These are phyloP conservation scores for Przewalskia tangutica DNA, from an alignment of 257 asterid species.

Conservation along the genomic window DNA sequence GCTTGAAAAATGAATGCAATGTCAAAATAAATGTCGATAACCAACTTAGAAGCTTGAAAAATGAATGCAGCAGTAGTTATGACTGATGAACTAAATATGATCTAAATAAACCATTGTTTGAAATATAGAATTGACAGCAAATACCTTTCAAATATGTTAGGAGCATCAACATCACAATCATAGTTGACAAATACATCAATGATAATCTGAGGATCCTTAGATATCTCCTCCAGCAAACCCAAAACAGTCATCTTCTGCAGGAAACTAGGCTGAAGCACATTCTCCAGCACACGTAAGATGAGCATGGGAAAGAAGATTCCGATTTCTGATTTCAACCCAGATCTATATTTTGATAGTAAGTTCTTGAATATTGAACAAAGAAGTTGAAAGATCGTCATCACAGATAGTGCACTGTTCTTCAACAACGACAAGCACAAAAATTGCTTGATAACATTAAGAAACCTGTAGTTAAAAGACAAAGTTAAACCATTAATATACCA, in stretches of 20 bases:
- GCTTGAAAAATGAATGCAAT: neutral
- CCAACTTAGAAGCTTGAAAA: conserved; percentile 1
- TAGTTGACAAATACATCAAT: conserved; percentile 89
- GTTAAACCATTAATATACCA: conserved; percentile 15
- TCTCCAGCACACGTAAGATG: conserved; percentile 94
- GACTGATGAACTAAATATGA: neutral
- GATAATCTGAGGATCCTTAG: conserved; percentile 74
- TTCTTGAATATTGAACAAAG: conserved; percentile 50
- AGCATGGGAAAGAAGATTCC: conserved; percentile 96
- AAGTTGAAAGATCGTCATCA: conserved; percentile 90
- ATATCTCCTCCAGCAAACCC: conserved; percentile 68
- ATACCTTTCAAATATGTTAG: conserved; percentile 95
- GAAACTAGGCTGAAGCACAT: conserved; percentile 97
- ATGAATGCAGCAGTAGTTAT: neutral
- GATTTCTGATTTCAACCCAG: conserved; percentile 89
- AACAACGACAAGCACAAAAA: conserved; percentile 82
- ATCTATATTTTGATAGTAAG: conserved; percentile 64
- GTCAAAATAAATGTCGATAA: neutral
- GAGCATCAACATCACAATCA: conserved; percentile 98
- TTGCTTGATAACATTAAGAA: conserved; percentile 83
- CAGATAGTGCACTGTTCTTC: conserved; percentile 96
- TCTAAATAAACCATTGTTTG: neutral
- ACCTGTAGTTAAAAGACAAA: conserved; percentile 36
- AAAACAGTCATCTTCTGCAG: conserved; percentile 94
- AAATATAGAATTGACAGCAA: neutral